Evolutionary conservation across 192 early-diverging fungal genomes (phyloP).

Genomic region (Phycomyces blakesleeanus): DNA sequence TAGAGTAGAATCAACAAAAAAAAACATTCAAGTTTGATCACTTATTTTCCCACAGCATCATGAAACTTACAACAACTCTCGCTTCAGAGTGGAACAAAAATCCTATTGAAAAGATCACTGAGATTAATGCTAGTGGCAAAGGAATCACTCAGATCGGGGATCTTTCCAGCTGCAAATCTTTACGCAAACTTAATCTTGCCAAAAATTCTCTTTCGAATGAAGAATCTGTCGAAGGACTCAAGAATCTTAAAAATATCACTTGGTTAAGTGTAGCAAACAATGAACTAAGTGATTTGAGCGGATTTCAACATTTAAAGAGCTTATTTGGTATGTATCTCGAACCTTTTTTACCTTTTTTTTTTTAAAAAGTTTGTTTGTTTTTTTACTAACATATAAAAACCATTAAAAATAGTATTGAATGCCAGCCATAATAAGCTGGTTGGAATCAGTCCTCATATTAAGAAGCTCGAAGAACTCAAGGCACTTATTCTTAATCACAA

Average conservation of each 20-base stretch:
- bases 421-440: conserved; percentile 63
- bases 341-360: too few relatives aligned
- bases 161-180: conserved; percentile 55
- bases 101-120: conserved; percentile 48
- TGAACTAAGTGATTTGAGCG: conserved; percentile 51
- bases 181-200: conserved; percentile 59
- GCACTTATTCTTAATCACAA: conserved; percentile 82
- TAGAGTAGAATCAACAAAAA: too few relatives aligned
- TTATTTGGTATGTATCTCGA: conserved; percentile 48
- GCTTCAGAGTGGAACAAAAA: neutral
- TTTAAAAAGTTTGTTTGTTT: neutral
- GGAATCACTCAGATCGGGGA: conserved; percentile 68
- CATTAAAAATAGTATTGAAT: conserved; percentile 59
- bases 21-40: too few relatives aligned
- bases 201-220: conserved; percentile 54
- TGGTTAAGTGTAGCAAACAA: conserved; percentile 66
- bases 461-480: conserved; percentile 58
- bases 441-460: conserved; percentile 53
- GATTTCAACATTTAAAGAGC: conserved; percentile 50
- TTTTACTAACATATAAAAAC: neutral
- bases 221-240: conserved; percentile 49
- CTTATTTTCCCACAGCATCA: neutral
- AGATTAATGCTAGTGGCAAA: conserved; percentile 49
- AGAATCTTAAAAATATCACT: conserved; percentile 52
- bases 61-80: neutral